A percentile compares a stretch with the other conserved stretches of the same genome.
These are phyloP conservation scores for Elaphomyces granulatus DNA, from an alignment of 495 filamentous ascomycete species.

Conservation along the genomic window DNA sequence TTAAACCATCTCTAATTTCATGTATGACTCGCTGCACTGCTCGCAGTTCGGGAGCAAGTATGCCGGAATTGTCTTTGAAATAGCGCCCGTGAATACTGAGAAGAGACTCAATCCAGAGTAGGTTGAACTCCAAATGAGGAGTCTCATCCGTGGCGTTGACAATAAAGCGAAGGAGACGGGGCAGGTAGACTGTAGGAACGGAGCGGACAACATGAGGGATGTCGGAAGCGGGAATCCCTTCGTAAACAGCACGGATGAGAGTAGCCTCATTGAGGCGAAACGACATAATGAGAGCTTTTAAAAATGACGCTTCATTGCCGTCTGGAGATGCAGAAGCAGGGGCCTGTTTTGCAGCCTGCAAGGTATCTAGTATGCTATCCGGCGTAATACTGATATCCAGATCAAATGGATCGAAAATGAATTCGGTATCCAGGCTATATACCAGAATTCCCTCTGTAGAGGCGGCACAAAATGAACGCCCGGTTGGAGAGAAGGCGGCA, in stretches of 20 bases:
- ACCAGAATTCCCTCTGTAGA: slow-evolving; percentile 88
- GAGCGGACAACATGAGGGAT: slow-evolving; percentile 65
- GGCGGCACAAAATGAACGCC: slow-evolving; percentile 83
- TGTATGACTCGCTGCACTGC: slow-evolving; percentile 60
- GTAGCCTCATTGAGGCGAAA: slow-evolving; percentile 78
- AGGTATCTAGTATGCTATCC: slow-evolving; percentile 55
- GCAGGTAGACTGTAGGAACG: slow-evolving; percentile 76
- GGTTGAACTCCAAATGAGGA: slow-evolving; percentile 84
- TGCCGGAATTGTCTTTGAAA: slow-evolving; percentile 61
- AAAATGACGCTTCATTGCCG: slow-evolving; percentile 52
- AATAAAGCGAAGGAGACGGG: slow-evolving; percentile 68
- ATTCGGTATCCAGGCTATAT: slow-evolving; percentile 68
- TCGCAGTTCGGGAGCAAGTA: slow-evolving; percentile 68
- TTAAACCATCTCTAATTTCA: slow-evolving; percentile 60
- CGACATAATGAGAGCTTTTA: slow-evolving; percentile 90
- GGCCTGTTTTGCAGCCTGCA: slow-evolving; percentile 37
- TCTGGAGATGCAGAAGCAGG: slow-evolving; percentile 16
- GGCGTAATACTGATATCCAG: slow-evolving; percentile 87
- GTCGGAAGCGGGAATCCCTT: slow-evolving; percentile 59
- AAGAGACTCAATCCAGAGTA: slow-evolving; percentile 82
- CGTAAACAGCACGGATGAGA: slow-evolving; percentile 71
- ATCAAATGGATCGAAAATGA: slow-evolving; percentile 87
- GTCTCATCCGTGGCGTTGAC: slow-evolving; percentile 75
- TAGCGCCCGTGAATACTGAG: slow-evolving; percentile 68
- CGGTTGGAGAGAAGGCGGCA: slow-evolving; percentile 77